These are phyloP conservation scores for Podospora conica DNA, from an alignment of 495 filamentous ascomycete species.

Conservation along the genomic window DNA sequence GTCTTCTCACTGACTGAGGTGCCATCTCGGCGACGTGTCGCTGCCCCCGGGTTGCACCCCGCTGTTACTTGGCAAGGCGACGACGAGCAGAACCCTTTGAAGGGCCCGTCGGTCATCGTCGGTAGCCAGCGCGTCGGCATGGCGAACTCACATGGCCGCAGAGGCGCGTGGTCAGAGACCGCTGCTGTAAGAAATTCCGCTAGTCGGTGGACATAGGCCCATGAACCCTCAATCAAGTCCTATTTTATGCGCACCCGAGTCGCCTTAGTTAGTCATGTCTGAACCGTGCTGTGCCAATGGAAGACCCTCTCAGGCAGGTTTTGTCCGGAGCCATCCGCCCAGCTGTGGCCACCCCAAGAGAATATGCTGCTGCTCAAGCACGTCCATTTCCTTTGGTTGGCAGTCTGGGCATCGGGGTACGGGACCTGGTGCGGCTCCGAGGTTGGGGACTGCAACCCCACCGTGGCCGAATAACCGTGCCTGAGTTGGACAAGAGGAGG, in stretches of 20 bases:
- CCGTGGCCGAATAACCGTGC: background rate
- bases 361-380: background rate
- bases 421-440: background rate
- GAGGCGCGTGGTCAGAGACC: background rate
- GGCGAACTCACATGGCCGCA: background rate
- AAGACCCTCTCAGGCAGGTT: background rate
- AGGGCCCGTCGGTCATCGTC: background rate
- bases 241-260: background rate
- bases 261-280: background rate
- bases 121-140: background rate
- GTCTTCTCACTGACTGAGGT: background rate
- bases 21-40: background rate
- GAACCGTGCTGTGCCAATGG: background rate
- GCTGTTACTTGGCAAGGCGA: background rate
- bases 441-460: background rate
- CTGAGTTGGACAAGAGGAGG: constrained; percentile 3
- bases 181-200: background rate
- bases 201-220: background rate
- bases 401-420: background rate
- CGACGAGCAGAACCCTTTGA: background rate
- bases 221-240: constrained; percentile 4
- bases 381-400: background rate
- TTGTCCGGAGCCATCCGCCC: background rate
- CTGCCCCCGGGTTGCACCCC: background rate
- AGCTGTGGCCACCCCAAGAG: background rate